Evolutionary conservation across 176 grass and related monocot species (phyloP).

Genomic region (Areca catechu): DNA sequence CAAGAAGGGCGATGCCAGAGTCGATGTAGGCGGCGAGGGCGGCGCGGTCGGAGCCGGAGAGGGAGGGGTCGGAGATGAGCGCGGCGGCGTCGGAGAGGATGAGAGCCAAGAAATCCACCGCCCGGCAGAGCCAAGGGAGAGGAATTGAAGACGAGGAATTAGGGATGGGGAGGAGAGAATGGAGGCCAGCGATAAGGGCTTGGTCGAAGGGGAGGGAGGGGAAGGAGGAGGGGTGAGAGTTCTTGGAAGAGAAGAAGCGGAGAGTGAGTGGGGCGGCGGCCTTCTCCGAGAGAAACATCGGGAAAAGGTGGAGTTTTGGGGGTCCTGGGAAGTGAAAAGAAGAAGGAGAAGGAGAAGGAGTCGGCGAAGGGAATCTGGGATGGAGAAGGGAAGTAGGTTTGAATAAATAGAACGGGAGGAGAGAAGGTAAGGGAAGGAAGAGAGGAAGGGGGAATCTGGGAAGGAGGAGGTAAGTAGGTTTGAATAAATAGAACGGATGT

Average conservation of each 20-base stretch:
- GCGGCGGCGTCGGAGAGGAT: conserved; percentile 23
- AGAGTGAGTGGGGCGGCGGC: conserved; percentile 21
- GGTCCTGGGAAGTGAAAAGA: too few species aligned
- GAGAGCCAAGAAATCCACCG: conserved; percentile 1
- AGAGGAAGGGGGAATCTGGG: too few species aligned
- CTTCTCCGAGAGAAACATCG: too few species aligned
- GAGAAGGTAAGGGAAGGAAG: too few species aligned
- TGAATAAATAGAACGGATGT: too few species aligned
- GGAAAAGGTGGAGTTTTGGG: too few species aligned
- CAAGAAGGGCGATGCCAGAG: conserved; percentile 47
- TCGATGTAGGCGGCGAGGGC: conserved; percentile 23
- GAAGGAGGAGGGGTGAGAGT: conserved; percentile 19
- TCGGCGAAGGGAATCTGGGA: too few species aligned
- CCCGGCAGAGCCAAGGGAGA: conserved; percentile 16
- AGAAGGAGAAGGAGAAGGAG: too few species aligned
- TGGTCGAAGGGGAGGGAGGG: conserved; percentile 16
- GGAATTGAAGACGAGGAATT: conserved; percentile 16
- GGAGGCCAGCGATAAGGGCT: conserved; percentile 27
- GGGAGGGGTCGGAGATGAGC: conserved; percentile 7
- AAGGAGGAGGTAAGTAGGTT: too few species aligned
- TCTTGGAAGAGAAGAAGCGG: conserved; percentile 18
- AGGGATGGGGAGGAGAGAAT: conserved; percentile 37
- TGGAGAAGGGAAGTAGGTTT: too few species aligned
- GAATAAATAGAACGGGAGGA: too few species aligned
- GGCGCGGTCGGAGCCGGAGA: conserved; percentile 1